A percentile compares a stretch with the other conserved stretches of the same genome.
Evolutionary conservation across 2,329 filamentous ascomycete species (phyloP).

Genomic region (Leptoxyphium fumago): DNA sequence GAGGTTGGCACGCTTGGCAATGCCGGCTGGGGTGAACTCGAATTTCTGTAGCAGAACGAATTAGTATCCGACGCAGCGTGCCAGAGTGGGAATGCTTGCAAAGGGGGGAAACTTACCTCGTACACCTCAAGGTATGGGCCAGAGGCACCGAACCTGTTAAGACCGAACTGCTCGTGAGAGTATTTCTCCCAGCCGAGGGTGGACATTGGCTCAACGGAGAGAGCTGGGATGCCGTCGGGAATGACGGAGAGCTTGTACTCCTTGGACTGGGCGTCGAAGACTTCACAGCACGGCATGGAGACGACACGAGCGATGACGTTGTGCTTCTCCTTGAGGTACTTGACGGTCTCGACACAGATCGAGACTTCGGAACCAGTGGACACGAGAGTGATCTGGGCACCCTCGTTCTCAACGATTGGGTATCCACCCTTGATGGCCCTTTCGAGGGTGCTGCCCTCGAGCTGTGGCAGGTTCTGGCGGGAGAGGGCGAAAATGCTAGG

Average conservation of each 20-base stretch:
- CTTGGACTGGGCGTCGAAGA: conserved; percentile 88
- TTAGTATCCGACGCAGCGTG: conserved; percentile 22
- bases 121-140: conserved; percentile 98
- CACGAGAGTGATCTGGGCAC: conserved; percentile 75
- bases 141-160: conserved; percentile 97
- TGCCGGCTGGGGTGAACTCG: conserved; percentile 95
- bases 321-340: conserved; percentile 80
- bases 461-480: conserved; percentile 94
- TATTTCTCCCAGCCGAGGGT: conserved; percentile 99
- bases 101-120: conserved; percentile 41
- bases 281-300: conserved; percentile 91
- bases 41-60: conserved; percentile 56
- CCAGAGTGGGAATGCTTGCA: background rate
- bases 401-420: conserved; percentile 69
- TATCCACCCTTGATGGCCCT: conserved; percentile 91
- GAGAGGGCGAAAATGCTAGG: conserved; percentile 90
- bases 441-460: conserved; percentile 85
- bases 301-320: conserved; percentile 79
- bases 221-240: conserved; percentile 80
- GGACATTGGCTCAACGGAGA: conserved; percentile 93
- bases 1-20: conserved; percentile 82
- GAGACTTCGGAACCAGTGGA: conserved; percentile 93
- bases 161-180: conserved; percentile 96
- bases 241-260: conserved; percentile 88
- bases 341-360: conserved; percentile 84